Evolutionary conservation across 352 stramenopile species (phyloP), one percentile per base, ranked within the genome.

Genomic region (Pythium insidiosum): DNA sequence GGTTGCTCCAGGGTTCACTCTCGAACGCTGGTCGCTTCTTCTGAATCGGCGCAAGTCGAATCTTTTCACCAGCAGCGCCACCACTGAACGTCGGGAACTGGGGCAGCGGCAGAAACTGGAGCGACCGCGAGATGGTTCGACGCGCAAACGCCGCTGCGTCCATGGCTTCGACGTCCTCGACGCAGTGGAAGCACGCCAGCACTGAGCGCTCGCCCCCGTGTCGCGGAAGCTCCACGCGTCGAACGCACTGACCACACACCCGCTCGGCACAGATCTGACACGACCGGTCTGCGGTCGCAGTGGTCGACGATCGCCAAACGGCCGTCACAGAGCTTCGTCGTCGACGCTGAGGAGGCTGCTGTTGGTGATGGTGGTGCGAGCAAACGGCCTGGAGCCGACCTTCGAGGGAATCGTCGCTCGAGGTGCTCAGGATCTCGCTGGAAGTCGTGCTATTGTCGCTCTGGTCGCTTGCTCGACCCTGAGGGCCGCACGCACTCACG

Each of bases 171-270:
- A 30, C 37, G 19, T 38, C 25, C 15, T 53, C 46, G 16, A 53
- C 24, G 29, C 46, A 53, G 19, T 6, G 11, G 13, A 30, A 25
- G 46, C n/a, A n/a, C n/a, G n/a, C n/a, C 46, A 53, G 21, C 46
- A 53, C 16, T 18, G 37, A 22, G 36, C 38, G 24, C 13, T 43
- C 44, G 38, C 36, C 4, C 23, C 13, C 13, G 34, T 12, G 22
- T 10, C n/a, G 3, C 9, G 22, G 5, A 24, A 6, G 36, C 28
- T 33, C 18, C 33, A 53, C 36, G 13, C 39, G 36, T 15, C 37
- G 46, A 31, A 25, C 41, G 46, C 46, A 53, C 20, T 40, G 36
- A 22, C 11, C 13, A 21, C 46, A 53, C 6, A 53, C 46, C 26
- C 46, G 46, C 12, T 53, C 46, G 19, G 26, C 34, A 40, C 46